These are phyloP conservation scores for Zasmidium angulare DNA, from an alignment of 2,329 filamentous ascomycete species.

Conservation along the genomic window DNA sequence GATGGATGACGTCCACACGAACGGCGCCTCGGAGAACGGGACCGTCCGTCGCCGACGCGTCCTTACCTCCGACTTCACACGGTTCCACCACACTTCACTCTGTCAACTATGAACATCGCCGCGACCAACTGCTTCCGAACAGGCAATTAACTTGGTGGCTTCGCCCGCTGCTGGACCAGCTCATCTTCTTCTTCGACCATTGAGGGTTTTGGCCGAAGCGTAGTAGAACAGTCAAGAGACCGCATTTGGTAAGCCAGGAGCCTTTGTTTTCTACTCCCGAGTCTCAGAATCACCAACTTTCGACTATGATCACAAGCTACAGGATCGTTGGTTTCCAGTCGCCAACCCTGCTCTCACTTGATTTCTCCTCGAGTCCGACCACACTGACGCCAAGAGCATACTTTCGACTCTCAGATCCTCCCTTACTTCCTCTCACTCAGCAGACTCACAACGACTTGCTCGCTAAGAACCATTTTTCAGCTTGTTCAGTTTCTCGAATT, in stretches of 20 bases:
- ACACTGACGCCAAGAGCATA: too few species aligned
- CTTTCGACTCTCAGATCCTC: too few species aligned
- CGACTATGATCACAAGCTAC: not conserved
- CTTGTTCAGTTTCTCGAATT: not conserved
- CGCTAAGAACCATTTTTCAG: not conserved
- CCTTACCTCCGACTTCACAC: not conserved
- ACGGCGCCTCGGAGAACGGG: not conserved
- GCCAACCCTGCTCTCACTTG: not conserved
- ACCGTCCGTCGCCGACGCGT: not conserved
- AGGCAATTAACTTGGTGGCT: not conserved
- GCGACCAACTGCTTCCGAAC: not conserved
- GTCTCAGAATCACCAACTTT: not conserved
- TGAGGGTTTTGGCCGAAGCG: not conserved
- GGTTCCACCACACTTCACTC: not conserved
- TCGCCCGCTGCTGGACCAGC: not conserved
- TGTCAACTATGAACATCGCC: not conserved
- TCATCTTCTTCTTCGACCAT: not conserved
- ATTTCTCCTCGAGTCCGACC: too few species aligned
- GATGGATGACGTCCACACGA: not conserved
- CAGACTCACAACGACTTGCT: not conserved
- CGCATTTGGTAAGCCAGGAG: slow-evolving; percentile 1
- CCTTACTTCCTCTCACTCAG: too few species aligned
- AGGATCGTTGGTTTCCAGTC: too few species aligned
- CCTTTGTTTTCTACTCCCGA: not conserved
- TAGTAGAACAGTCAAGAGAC: not conserved